phyloP scores from a whole-genome alignment of 805 yeast genomes.

The Spathaspora sp. region DNA sequence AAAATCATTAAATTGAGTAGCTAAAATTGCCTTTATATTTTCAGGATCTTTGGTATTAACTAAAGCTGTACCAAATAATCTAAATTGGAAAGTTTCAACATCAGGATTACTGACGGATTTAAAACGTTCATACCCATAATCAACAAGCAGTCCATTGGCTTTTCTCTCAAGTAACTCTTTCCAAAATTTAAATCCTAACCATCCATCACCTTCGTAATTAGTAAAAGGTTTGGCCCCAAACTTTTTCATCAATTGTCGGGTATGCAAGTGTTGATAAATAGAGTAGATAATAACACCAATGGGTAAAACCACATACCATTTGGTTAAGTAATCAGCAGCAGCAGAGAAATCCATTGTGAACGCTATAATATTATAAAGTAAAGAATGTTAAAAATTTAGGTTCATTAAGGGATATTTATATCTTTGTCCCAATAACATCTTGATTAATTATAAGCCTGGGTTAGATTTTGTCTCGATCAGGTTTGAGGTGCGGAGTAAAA shows the following conservation, averaged over 20 bases:
- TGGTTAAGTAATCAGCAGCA: conserved; percentile 2
- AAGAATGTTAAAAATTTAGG: neutral
- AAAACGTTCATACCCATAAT: conserved; percentile 13
- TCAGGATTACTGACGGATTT: conserved; percentile 5
- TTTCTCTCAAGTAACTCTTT: conserved; percentile 10
- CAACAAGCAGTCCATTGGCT: conserved; percentile 17
- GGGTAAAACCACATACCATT: conserved; percentile 11
- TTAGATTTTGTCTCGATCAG: neutral
- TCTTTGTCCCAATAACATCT: neutral
- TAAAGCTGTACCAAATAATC: conserved; percentile 17
- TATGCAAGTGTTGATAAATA: neutral
- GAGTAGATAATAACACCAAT: conserved; percentile 2
- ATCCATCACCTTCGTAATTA: conserved; percentile 8
- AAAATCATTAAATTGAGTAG: conserved; percentile 40
- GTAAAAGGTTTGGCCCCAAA: conserved; percentile 11
- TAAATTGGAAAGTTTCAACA: conserved; percentile 9
- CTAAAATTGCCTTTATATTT: conserved; percentile 39
- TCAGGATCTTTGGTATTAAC: conserved; percentile 35
- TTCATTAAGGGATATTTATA: neutral
- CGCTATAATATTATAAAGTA: too few relatives aligned
- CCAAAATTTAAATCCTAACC: conserved; percentile 16
- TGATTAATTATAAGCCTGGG: too few relatives aligned
- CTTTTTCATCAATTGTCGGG: conserved; percentile 4
- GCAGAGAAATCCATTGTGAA: neutral
- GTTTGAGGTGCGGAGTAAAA: neutral